A percentile compares a stretch with the other conserved stretches of the same genome.
Evolutionary conservation across 768 basidiomycete species (phyloP).

Genomic region (Suillus variegatus): DNA sequence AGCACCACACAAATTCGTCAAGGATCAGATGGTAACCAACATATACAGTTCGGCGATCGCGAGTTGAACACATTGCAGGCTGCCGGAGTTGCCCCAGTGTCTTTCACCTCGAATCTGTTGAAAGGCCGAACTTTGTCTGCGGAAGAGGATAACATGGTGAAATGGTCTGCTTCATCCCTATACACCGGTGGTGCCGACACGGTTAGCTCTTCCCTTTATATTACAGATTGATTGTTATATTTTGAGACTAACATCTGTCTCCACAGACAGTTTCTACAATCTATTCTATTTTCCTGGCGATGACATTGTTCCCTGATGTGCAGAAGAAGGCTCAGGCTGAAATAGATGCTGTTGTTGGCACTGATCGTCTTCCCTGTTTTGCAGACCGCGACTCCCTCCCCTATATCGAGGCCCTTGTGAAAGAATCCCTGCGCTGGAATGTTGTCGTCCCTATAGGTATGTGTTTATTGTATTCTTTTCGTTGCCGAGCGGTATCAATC

Average conservation of each 20-base stretch:
- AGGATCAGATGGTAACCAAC: conserved; percentile 54
- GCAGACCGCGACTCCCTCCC: conserved; percentile 59
- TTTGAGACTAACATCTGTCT: conserved; percentile 4
- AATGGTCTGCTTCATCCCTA: conserved; percentile 43
- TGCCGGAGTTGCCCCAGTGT: conserved; percentile 46
- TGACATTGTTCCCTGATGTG: conserved; percentile 57
- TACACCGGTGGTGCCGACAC: conserved; percentile 57
- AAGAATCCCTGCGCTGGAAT: conserved; percentile 55
- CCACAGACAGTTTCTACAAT: conserved; percentile 61
- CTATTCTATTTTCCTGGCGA: conserved; percentile 62
- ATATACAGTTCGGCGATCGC: background rate
- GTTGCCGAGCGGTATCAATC: conserved; percentile 34
- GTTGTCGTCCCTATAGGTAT: conserved; percentile 40
- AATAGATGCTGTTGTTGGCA: conserved; percentile 60
- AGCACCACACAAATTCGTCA: conserved; percentile 56
- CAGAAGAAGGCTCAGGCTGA: conserved; percentile 62
- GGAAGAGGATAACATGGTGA: background rate
- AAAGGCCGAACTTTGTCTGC: conserved; percentile 37
- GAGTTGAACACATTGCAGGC: conserved; percentile 37
- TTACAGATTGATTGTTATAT: background rate
- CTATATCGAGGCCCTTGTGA: conserved; percentile 59
- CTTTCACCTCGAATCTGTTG: conserved; percentile 51
- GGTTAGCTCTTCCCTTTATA: conserved; percentile 21
- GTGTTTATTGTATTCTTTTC: conserved; percentile 43
- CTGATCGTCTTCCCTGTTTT: conserved; percentile 60